Base-by-base conservation (phyloP, 257 asterid genomes). In the Gardenia jasminoides region DNA sequence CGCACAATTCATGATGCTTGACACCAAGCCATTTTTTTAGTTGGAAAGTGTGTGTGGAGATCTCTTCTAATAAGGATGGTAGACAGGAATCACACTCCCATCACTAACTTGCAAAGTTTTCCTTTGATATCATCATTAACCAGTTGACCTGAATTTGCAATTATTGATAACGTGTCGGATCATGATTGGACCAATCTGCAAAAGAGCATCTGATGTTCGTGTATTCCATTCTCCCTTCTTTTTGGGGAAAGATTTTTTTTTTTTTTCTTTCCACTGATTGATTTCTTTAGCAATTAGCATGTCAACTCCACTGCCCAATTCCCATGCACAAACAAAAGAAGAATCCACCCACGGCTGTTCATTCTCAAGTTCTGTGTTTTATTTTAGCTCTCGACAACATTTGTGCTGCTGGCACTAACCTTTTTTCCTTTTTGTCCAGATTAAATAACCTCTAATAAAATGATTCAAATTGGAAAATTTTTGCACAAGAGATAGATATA, bases 301-400 rank as follows among this genome's bases (percentile, higher is more conserved):
- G 98, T 92, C 98, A 92, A 89, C 96, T 85, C 94, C 93, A 84
- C 88, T 83, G 77, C n/a, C n/a, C n/a, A n/a, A n/a, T n/a, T 30
- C 61, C 74, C 83, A 79, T 58, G 78, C 72, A 65, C n/a, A 80
- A 80, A 41, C 80, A 84, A 70, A 76, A 86, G 85, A 84, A 85
- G 88, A 83, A 88, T 87, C 89, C 81, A 77, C 81, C 89, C 81
- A 77, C 81, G 74, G 58, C 3, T 74, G n/a, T 72, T 82, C 46
- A 79, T 64, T n/a, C 82, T 81, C 50, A 81, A 84, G 56, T 59
- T 77, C 77, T 66, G 77, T 10, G 30, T 75, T 41, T 41, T 74
- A 58, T 74, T 79, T 76, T 81, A 76, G 75, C 28, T 59, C 52
- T 78, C 77, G 82, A 79, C 80, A 81, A 79, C 47, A 80, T 76